These are phyloP conservation scores for Phytophthora europaea DNA, from an alignment of 352 stramenopile species.

Conservation along the genomic window DNA sequence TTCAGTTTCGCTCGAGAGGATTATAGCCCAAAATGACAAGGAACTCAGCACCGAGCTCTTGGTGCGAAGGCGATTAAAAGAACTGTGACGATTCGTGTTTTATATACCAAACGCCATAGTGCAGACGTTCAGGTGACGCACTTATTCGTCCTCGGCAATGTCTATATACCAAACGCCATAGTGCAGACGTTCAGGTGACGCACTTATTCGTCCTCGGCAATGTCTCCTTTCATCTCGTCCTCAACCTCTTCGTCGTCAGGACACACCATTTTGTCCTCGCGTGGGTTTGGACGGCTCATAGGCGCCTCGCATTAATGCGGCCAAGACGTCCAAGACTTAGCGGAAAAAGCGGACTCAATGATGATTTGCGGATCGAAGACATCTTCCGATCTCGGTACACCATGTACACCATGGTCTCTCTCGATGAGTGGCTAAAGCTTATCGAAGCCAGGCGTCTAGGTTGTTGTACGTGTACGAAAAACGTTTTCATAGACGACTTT, in stretches of 20 bases:
- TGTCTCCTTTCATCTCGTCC: conserved; percentile 87
- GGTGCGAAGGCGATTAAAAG: background rate
- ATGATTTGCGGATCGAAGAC: no score
- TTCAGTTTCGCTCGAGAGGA: conserved; percentile 11
- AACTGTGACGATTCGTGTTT: conserved; percentile 15
- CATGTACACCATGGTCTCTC: no score
- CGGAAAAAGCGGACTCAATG: no score
- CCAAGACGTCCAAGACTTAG: no score
- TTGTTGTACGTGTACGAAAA: no score
- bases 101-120: conserved; percentile 14
- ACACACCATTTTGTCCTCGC: conserved; percentile 43
- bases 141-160: conserved; percentile 73
- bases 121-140: background rate
- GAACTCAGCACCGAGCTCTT: background rate
- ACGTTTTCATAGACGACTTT: no score
- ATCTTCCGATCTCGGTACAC: no score
- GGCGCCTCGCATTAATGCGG: background rate
- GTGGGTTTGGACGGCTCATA: conserved; percentile 36
- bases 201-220: conserved; percentile 67
- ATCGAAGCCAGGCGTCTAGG: no score
- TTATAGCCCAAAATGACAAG: conserved; percentile 9
- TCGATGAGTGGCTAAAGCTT: no score
- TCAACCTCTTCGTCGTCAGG: conserved; percentile 55
- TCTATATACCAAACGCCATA: conserved; percentile 40
- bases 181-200: background rate